A percentile compares a stretch with the other conserved stretches of the same genome.
Evolutionary conservation across 164 flowering plant genomes (phyloP).

Genomic region (Nymphaea thermarum): DNA sequence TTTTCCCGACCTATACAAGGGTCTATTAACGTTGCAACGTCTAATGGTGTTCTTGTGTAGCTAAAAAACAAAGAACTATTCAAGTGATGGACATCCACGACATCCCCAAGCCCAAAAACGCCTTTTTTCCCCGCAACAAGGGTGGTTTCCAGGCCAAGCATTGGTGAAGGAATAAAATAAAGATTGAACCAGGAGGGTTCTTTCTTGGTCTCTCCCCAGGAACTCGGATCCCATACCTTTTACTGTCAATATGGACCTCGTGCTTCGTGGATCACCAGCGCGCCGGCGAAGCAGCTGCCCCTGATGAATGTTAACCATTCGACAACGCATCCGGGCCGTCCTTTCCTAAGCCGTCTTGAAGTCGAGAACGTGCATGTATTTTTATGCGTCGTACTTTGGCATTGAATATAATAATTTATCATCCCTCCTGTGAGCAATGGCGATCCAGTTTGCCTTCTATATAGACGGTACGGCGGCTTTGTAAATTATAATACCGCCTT

Average conservation of each 20-base stretch:
- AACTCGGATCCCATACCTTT: no score
- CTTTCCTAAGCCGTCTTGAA: background rate
- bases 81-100: conserved; percentile 92
- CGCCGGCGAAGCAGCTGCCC: no score
- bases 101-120: conserved; percentile 79
- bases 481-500: no score
- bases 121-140: conserved; percentile 66
- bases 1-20: no score
- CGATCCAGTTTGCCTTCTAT: no score
- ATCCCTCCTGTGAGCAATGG: no score
- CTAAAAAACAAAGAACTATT: conserved; percentile 92
- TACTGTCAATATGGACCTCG: background rate
- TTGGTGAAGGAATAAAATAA: conserved; percentile 24
- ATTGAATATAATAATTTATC: background rate
- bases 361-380: background rate
- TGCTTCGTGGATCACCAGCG: background rate
- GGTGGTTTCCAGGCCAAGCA: conserved; percentile 67
- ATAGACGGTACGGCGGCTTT: no score
- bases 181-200: background rate
- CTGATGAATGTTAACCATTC: background rate
- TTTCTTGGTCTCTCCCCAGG: background rate
- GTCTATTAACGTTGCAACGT: background rate
- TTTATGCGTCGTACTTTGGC: background rate
- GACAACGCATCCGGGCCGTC: background rate
- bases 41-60: conserved; percentile 30